A percentile compares a stretch with the other conserved stretches of the same genome.
Evolutionary conservation across 2,329 filamentous ascomycete genomes (phyloP).

Genomic region (Rasamsonia emersonii): DNA sequence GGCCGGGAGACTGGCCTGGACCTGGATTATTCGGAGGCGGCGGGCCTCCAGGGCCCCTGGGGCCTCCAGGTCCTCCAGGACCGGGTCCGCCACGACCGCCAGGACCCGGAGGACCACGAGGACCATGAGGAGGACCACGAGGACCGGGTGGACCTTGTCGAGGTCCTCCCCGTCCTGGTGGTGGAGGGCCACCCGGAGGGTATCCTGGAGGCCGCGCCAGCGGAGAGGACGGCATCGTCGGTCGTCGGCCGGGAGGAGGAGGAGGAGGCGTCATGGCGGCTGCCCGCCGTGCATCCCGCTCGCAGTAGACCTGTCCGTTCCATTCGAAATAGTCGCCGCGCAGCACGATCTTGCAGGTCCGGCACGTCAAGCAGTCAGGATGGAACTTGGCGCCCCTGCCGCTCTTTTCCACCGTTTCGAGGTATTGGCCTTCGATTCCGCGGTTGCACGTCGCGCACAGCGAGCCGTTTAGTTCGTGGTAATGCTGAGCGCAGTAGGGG

Average conservation of each 20-base stretch:
- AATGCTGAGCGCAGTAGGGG: constrained; percentile 87
- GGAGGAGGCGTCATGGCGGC: constrained; percentile 30
- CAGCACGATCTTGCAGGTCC: constrained; percentile 61
- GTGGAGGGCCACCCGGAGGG: constrained; percentile 13
- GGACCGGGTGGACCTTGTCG: constrained; percentile 18
- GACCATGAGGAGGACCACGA: constrained; percentile 9
- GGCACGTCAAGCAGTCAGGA: constrained; percentile 75
- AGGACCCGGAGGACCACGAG: constrained; percentile 11
- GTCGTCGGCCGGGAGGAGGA: no score
- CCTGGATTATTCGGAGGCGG: constrained; percentile 5
- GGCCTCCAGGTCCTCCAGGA: constrained; percentile 16
- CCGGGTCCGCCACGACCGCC: constrained; percentile 11
- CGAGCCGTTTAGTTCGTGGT: constrained; percentile 83
- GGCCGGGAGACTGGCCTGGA: constrained; percentile 17
- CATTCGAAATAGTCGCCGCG: constrained; percentile 88
- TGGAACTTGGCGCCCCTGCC: constrained; percentile 61
- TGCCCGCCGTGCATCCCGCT: constrained; percentile 68
- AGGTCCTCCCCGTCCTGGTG: constrained; percentile 13
- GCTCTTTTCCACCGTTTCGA: constrained; percentile 60
- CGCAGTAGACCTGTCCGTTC: constrained; percentile 70
- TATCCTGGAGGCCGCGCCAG: constrained; percentile 20
- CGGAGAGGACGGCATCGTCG: constrained; percentile 24
- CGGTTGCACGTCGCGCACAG: constrained; percentile 69
- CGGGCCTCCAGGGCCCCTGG: constrained; percentile 13
- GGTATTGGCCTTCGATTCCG: constrained; percentile 89